Conservation (phyloP, 1,139 yeast species). For the Pichia sp. region DNA sequence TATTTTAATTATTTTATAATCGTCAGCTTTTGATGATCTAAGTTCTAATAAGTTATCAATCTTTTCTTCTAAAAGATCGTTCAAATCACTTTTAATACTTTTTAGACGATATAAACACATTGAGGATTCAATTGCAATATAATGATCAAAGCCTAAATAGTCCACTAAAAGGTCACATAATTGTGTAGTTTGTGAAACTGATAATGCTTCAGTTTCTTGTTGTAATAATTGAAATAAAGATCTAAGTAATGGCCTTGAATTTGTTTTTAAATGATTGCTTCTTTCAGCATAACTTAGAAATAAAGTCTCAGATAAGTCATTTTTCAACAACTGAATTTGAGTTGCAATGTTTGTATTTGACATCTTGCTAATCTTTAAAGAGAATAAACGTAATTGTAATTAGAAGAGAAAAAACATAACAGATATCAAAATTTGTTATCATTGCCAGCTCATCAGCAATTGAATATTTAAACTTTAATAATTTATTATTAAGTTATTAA, state of each 20-base stretch:
- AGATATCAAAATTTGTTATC: too few species aligned
- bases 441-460: too few species aligned
- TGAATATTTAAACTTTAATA: too few species aligned
- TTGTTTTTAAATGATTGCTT: slow-evolving; percentile 1
- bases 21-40: slow-evolving; percentile 13
- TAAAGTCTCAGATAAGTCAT: background rate
- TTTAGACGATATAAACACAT: slow-evolving; percentile 7
- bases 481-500: too few species aligned
- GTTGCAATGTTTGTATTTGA: background rate
- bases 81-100: background rate
- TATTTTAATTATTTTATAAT: slow-evolving; percentile 15
- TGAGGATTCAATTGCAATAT: slow-evolving; percentile 6
- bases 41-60: slow-evolving; percentile 19
- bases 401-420: too few species aligned
- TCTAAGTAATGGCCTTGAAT: slow-evolving; percentile 8
- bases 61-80: slow-evolving; percentile 5
- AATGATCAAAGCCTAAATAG: slow-evolving; percentile 7
- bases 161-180: slow-evolving; percentile 4
- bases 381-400: background rate
- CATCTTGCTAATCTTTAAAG: background rate
- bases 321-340: slow-evolving; percentile 1
- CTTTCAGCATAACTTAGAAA: slow-evolving; percentile 1
- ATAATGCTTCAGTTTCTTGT: background rate
- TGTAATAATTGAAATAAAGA: slow-evolving; percentile 1
- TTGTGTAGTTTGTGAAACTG: background rate